Percentiles rank a stretch among this genome's conserved stretches.
These are phyloP conservation scores for grape (Vitis vinifera) DNA, from an alignment of 164 flowering plant species.

Conservation along the genomic window ASM3070453v1 NC_081818.1:25130501-25131000, in stretches of 20 bases:
- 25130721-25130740: slow-evolving; percentile 3
- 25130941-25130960: too few relatives aligned
- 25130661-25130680: slow-evolving; percentile 46
- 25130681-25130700: slow-evolving; percentile 27
- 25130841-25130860: slow-evolving; percentile 19
- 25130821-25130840: slow-evolving; percentile 17
- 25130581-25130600: slow-evolving; percentile 48
- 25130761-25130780: not conserved
- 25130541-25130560: slow-evolving; percentile 62
- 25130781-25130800: too few relatives aligned
- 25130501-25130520: not conserved
- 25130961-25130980: not conserved
- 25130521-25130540: not conserved
- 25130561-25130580: slow-evolving; percentile 35
- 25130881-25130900: slow-evolving; percentile 38
- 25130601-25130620: slow-evolving; percentile 45
- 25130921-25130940: slow-evolving; percentile 20
- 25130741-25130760: not conserved
- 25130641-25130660: slow-evolving; percentile 50
- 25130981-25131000: too few relatives aligned
- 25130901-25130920: slow-evolving; percentile 40
- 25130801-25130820: not conserved
- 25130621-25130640: slow-evolving; percentile 34
- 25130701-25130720: slow-evolving; percentile 13
- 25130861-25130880: slow-evolving; percentile 28